Evolutionary conservation across 176 grass and related monocot species (phyloP), one percentile per base, ranked within the genome.

Genomic region (Dactylis glomerata): DNA sequence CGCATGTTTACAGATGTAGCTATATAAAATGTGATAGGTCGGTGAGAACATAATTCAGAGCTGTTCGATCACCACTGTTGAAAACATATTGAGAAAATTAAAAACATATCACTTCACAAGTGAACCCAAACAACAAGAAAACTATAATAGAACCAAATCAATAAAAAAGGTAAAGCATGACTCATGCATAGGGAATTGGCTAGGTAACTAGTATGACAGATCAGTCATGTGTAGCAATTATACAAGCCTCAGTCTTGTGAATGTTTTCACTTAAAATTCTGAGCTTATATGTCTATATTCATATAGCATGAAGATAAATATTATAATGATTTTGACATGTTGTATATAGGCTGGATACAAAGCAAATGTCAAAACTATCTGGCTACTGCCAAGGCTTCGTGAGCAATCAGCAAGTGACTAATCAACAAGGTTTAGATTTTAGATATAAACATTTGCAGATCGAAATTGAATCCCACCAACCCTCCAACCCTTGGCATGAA

Each of bases 21-120:
- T 42, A 46, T 8, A 1, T 11, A 80, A 63, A 64, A 75, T 38
- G 24, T 70, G 33, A 54, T 54, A 44, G n/a, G 32, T 50, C 55
- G 11, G 41, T 37, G n/a, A n/a, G n/a, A n/a, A n/a, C n/a, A n/a
- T n/a, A n/a, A n/a, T n/a, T n/a, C n/a, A n/a, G n/a, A n/a, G n/a
- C n/a, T 63, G 37, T 37, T 82, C 7, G 22, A 26, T 58, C 28
- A 17, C 68, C 36, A 68, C 9, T 83, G 16, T 17, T 37, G 34
- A 38, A 81, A 68, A 55, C 34, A 30, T 15, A 85, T 41, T 56
- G 36, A 59, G 40, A 77, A 22, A 45, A 81, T 20, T 73, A 57
- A 82, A 81, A 68, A 20, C 20, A 47, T 27, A 58, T 74, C 37
- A 27, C 5, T 37, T 73, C 42, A 9, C 78, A 83, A 46, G 36